Percentiles rank a stretch among this genome's conserved stretches.
Conservation (phyloP, 192 early-diverging fungal species). For the Martensiomyces pterosporus region DNA sequence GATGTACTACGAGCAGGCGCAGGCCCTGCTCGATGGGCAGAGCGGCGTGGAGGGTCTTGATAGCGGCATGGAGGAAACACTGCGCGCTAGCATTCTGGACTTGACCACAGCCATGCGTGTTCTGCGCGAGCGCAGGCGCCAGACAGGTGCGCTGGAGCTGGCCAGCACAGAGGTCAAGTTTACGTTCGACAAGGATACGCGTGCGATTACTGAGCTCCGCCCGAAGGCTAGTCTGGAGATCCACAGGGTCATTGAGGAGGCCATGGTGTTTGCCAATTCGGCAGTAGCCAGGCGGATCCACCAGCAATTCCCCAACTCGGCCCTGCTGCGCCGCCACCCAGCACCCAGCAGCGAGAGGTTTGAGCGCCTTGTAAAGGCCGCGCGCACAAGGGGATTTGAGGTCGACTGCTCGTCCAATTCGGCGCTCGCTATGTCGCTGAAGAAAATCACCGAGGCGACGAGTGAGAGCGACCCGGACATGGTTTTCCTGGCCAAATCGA, state of each 20-base stretch:
- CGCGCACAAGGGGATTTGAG: conserved; percentile 54
- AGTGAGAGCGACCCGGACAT: conserved; percentile 52
- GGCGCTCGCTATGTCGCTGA: conserved; percentile 58
- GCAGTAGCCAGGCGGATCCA: conserved; percentile 62
- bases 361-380: conserved; percentile 55
- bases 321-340: conserved; percentile 68
- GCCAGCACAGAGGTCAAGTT: conserved; percentile 75
- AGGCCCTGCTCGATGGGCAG: conserved; percentile 60
- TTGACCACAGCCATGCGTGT: conserved; percentile 54
- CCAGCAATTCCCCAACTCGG: conserved; percentile 50
- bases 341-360: conserved; percentile 61
- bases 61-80: conserved; percentile 23
- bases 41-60: conserved; percentile 47
- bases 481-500: conserved; percentile 59
- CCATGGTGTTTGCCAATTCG: conserved; percentile 75
- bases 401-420: conserved; percentile 64
- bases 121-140: conserved; percentile 54
- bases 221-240: conserved; percentile 65
- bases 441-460: conserved; percentile 33
- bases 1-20: conserved; percentile 75
- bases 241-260: conserved; percentile 73
- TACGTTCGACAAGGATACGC: conserved; percentile 54
- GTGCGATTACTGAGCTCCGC: conserved; percentile 59
- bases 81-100: conserved; percentile 43
- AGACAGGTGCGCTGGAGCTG: conserved; percentile 64